Evolutionary conservation across 495 filamentous ascomycete species (phyloP).

Genomic region (Penicillium ucsense): DNA sequence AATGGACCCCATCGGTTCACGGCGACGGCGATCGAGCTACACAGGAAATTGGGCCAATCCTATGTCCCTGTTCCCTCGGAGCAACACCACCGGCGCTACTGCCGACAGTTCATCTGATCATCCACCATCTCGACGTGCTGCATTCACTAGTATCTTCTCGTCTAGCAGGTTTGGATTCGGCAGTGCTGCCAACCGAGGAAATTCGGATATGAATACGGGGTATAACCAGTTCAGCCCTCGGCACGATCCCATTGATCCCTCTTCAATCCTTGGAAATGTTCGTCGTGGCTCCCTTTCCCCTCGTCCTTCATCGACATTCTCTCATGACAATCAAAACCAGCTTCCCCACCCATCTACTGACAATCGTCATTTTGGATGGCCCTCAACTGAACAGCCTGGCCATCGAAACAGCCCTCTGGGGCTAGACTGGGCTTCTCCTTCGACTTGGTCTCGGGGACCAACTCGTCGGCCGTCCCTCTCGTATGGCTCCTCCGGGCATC

Average conservation of each 20-base stretch:
- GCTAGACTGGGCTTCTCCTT: conserved; percentile 46
- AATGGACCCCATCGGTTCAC: conserved; percentile 58
- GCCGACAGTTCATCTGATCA: conserved; percentile 38
- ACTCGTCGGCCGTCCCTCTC: conserved; percentile 48
- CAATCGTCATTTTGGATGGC: conserved; percentile 59
- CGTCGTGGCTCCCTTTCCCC: conserved; percentile 58
- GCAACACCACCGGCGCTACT: conserved; percentile 29
- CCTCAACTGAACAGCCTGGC: conserved; percentile 38
- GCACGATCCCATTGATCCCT: conserved; percentile 48
- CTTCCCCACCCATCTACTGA: conserved; percentile 75
- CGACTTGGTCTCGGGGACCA: conserved; percentile 46
- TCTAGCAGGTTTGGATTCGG: conserved; percentile 34
- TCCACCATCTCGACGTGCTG: conserved; percentile 32
- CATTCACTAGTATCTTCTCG: conserved; percentile 38
- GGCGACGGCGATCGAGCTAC: conserved; percentile 54
- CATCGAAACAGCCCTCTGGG: conserved; percentile 47
- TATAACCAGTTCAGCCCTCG: conserved; percentile 56
- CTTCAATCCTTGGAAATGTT: conserved; percentile 42
- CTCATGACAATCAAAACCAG: conserved; percentile 53
- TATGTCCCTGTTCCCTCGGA: conserved; percentile 44
- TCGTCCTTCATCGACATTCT: conserved; percentile 68
- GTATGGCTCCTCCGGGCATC: conserved; percentile 46
- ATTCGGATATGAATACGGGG: conserved; percentile 33
- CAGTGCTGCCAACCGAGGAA: conserved; percentile 31
- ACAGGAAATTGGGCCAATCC: conserved; percentile 52